phyloP scores from a whole-genome alignment of 2,329 filamentous ascomycete species.

The Alternaria solani region DNA sequence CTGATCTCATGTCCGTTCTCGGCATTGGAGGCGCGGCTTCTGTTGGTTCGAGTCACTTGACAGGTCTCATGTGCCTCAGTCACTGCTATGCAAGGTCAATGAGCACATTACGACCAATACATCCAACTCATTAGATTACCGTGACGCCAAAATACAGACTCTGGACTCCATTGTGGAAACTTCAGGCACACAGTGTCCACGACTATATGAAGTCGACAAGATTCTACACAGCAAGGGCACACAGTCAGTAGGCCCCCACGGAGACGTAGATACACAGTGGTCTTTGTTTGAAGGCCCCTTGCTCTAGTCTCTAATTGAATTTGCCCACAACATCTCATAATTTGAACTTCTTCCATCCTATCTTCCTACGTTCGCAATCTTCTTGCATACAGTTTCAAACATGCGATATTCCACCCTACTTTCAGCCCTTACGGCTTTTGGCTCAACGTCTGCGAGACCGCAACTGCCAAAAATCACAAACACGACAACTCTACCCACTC shows the following conservation, averaged over 20 bases:
- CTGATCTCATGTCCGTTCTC: not conserved
- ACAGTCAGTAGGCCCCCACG: not conserved
- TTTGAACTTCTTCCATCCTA: not conserved
- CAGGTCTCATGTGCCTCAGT: not conserved
- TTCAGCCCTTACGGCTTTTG: conserved; percentile 17
- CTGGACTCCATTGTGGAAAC: not conserved
- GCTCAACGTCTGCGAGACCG: conserved; percentile 14
- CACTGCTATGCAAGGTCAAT: not conserved
- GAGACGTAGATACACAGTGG: not conserved
- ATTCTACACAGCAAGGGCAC: not conserved
- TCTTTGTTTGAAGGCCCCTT: not conserved
- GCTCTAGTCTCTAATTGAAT: not conserved
- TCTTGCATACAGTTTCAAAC: not conserved
- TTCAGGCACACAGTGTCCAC: not conserved
- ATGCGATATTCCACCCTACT: conserved; percentile 23
- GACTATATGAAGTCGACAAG: not conserved
- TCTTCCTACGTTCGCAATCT: not conserved
- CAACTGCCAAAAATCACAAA: conserved; percentile 29
- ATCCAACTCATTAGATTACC: not conserved
- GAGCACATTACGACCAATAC: conserved; percentile 4
- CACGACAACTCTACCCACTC: conserved; percentile 31
- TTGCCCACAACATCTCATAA: not conserved
- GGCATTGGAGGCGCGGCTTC: not conserved
- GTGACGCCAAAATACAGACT: not conserved
- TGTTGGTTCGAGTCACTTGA: not conserved